Evolutionary conservation across 176 grass and related monocot genomes (phyloP), one percentile per base, ranked within the genome.

Genomic region (Zizania latifolia): DNA sequence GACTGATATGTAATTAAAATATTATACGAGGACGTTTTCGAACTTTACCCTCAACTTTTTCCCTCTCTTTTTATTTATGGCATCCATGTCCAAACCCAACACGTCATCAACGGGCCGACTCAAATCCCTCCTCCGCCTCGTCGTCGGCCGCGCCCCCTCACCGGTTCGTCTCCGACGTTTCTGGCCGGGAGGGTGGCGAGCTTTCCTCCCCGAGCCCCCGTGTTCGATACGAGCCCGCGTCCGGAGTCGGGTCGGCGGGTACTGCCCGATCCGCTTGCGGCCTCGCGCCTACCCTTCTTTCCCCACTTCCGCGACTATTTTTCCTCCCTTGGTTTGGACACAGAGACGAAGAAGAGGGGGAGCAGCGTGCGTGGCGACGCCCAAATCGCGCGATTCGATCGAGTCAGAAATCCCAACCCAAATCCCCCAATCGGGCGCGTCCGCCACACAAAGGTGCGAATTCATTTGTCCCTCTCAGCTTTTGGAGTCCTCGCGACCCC

Each of bases 281-380:
- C 8, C 36, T 26, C 38, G 41, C 58, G 29, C n/a, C 58, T 10
- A 29, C 45, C 19, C 35, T 62, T 37, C 15, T 71, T 71, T 36
- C 39, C 58, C 65, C 29, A 70, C 75, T 66, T 5, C 30, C 48
- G 45, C 86, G 58, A 24, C 82, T 79, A 29, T 70, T 34, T 71
- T 39, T 54, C 71, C 51, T 21, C 50, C 78, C 45, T 62, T 70
- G 24, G 40, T 30, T 62, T 40, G 26, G 41, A 55, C 57, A 73
- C 16, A 35, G 51, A 77, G 51, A 51, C 8, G n/a, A n/a, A n/a
- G n/a, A n/a, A 16, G 17, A 5, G 50, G 17, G 43, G 59, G 43
- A 87, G 56, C 67, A 69, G 35, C 85, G 80, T n/a, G n/a, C n/a
- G n/a, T 83, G 59, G 78, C 80, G 41, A 72, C 78, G 59, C 74